Evolutionary conservation across 2,329 filamentous ascomycete genomes (phyloP).

Genomic region (Bipolaris victoriae): DNA sequence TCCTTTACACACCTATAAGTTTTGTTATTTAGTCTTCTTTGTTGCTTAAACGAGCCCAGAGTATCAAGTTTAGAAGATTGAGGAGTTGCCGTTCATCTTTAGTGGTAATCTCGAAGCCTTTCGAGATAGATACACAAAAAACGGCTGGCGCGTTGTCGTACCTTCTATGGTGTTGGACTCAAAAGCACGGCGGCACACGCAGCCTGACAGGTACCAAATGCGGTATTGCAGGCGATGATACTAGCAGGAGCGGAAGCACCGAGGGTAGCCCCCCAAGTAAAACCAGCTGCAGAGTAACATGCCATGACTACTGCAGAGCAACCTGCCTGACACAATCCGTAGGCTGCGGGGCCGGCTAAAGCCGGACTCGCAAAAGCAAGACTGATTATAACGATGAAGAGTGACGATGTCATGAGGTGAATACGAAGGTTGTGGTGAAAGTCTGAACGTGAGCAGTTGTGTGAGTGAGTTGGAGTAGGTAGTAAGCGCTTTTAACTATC

Average conservation of each 20-base stretch:
- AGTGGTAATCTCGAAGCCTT: not conserved
- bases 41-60: not conserved
- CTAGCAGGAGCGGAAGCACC: constrained; percentile 50
- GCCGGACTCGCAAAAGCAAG: not conserved
- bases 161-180: constrained; percentile 41
- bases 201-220: constrained; percentile 55
- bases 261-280: constrained; percentile 51
- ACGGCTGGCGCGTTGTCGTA: not conserved
- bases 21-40: not conserved
- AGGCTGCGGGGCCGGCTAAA: constrained; percentile 45
- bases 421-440: not conserved
- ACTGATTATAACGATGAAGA: not conserved
- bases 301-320: constrained; percentile 55
- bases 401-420: not conserved
- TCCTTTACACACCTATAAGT: not conserved
- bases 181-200: constrained; percentile 50
- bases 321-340: constrained; percentile 57
- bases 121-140: not conserved
- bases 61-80: not conserved
- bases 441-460: not conserved
- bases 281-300: constrained; percentile 55
- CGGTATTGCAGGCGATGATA: constrained; percentile 54
- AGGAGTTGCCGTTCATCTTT: not conserved
- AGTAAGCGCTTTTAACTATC: not conserved
- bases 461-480: not conserved